phyloP scores from a whole-genome alignment of 2,329 filamentous ascomycete genomes.

The Apiospora aurea region DNA sequence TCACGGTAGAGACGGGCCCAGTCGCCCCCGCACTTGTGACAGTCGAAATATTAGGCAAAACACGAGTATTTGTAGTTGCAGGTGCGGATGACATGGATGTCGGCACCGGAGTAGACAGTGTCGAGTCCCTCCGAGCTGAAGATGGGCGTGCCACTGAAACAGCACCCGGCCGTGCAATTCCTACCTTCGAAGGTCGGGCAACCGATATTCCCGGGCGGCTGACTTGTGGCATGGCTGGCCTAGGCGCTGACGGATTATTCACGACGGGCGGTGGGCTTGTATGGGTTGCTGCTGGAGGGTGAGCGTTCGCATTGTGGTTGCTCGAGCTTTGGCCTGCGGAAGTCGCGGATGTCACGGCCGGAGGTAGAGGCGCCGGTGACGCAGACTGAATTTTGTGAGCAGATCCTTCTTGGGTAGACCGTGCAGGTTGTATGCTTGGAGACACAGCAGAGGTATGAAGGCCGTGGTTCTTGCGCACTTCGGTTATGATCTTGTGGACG shows the following conservation, averaged over 20 bases:
- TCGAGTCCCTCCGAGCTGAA: slow-evolving; percentile 19
- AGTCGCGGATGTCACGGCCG: slow-evolving; percentile 27
- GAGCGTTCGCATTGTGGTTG: not conserved
- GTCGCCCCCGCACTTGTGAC: not conserved
- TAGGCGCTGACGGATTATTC: slow-evolving; percentile 15
- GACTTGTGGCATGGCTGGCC: not conserved
- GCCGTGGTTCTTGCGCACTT: slow-evolving; percentile 38
- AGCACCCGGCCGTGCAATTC: slow-evolving; percentile 27
- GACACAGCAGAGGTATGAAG: slow-evolving; percentile 29
- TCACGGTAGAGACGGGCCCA: not conserved
- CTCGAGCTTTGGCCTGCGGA: slow-evolving; percentile 16
- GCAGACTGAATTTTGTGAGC: slow-evolving; percentile 34
- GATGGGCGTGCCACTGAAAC: slow-evolving; percentile 28
- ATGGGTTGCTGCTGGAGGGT: not conserved
- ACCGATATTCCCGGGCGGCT: slow-evolving; percentile 26
- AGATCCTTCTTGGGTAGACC: slow-evolving; percentile 26
- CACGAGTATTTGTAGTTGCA: not conserved
- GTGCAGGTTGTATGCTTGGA: slow-evolving; percentile 31
- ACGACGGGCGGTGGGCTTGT: not conserved
- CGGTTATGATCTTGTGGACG: slow-evolving; percentile 40
- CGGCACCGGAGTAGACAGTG: not conserved
- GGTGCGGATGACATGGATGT: not conserved
- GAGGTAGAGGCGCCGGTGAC: slow-evolving; percentile 35
- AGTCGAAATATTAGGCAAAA: not conserved
- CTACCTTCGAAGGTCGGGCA: slow-evolving; percentile 27